Evolutionary conservation across 2,329 filamentous ascomycete genomes (phyloP), one percentile per base, ranked within the genome.

Genomic region (Colletotrichum caudatum): DNA sequence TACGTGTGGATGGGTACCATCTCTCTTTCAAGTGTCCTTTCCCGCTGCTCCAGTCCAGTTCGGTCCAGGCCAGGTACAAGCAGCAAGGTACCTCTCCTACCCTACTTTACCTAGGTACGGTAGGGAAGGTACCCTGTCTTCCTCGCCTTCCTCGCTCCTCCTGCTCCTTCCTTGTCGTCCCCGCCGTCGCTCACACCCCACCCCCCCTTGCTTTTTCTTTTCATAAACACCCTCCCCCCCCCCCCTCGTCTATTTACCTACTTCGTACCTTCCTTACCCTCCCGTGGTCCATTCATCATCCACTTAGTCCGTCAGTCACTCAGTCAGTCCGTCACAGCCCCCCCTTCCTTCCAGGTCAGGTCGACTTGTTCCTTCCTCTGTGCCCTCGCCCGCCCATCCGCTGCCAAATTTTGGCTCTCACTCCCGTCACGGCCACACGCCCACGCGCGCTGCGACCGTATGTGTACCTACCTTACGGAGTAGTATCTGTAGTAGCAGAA

Each of bases 221-320:
- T 57, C 56, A 61, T 58, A 62, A 69, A 73, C 71, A 60, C 66
- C 71, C 56, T 48, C 66, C 66, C 66, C 66, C 66, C 66, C 66
- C 66, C 66, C 66, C 69, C 48, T 44, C 54, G 46, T 68, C 48
- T 23, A 56, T 66, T 37, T 37, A 20, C 20, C 53, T 18, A 33
- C 33, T n/a, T 39, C 53, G 41, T 11, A n/a, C 64, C 51, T 37
- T 37, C 41, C 41, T 53, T 29, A 41, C 51, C 48, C 60, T 53
- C 62, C 51, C 20, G 39, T 26, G 41, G 64, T 44, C 64, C 48
- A 59, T n/a, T 29, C 63, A n/a, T 54, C 51, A n/a, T 54, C 51
- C 51, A 54, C 11, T 26, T 53, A 58, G 39, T 48, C 63, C 33
- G 51, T 58, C 63, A 58, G 39, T 48, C 63, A 50, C 41, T 59